These are phyloP conservation scores for Trypanosoma theileri DNA, from an alignment of 208 protist genomes.

Conservation along the genomic window DNA sequence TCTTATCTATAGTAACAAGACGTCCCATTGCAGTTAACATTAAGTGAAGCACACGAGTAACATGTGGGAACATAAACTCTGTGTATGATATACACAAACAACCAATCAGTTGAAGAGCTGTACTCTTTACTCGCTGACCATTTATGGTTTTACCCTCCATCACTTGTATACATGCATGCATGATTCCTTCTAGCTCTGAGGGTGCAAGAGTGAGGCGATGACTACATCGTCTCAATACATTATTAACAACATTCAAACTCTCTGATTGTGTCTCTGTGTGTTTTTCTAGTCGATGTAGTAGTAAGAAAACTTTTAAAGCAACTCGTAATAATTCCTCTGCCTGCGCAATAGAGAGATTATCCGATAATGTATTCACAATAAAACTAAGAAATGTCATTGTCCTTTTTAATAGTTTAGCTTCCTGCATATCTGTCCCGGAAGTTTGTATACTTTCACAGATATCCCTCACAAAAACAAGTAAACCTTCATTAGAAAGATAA, in stretches of 20 bases:
- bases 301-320: slow-evolving; percentile 23
- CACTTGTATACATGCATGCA: slow-evolving; percentile 28
- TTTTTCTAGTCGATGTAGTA: slow-evolving; percentile 26
- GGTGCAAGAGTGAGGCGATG: slow-evolving; percentile 16
- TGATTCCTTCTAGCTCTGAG: slow-evolving; percentile 17
- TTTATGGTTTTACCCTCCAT: slow-evolving; percentile 1
- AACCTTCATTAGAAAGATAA: no score
- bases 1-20: no score
- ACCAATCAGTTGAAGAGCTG: no score
- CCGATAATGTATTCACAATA: slow-evolving; percentile 17
- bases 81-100: no score
- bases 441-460: neutral
- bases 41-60: no score
- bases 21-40: no score
- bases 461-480: neutral
- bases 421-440: slow-evolving; percentile 1
- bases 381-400: slow-evolving; percentile 4
- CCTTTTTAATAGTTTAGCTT: neutral
- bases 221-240: slow-evolving; percentile 13
- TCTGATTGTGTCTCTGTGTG: slow-evolving; percentile 35
- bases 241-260: slow-evolving; percentile 32
- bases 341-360: slow-evolving; percentile 10
- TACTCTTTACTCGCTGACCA: slow-evolving; percentile 15
- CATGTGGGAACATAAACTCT: no score
- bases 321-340: slow-evolving; percentile 5